Base-by-base conservation (phyloP, 768 basidiomycete genomes). In the Scleroderma citrinum region DNA sequence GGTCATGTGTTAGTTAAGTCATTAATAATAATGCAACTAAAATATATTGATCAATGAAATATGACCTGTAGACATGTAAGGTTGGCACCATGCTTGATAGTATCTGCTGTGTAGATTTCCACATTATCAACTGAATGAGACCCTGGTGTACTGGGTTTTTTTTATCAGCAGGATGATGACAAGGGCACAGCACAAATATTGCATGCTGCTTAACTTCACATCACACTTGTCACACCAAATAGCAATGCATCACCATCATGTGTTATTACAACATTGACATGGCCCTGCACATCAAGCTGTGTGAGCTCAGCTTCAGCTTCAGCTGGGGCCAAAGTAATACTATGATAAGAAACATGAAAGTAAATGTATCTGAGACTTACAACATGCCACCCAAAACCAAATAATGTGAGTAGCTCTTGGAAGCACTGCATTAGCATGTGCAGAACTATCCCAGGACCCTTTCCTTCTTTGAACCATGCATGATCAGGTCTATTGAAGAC, bases 401-500 rank as follows among this genome's bases (percentile, higher is more conserved):
- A 78, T 0, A 62, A 65, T n/a, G 68, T 56, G 8, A 75, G 52
- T 14, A 78, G 50, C 35, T 63, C 53, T 44, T 61, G 43, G 35
- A 69, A 55, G 11, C 52, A 60, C 13, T 41, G 21, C 2, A 51
- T 53, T 13, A 69, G 39, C n/a, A n/a, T n/a, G n/a, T n/a, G n/a
- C n/a, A n/a, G n/a, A n/a, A n/a, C n/a, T n/a, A 59, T 58, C 64
- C 43, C 63, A 53, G 55, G 71, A 54, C 58, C 62, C 48, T 67
- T 69, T 36, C 68, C 65, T 5, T 74, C 64, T 59, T 78, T 79
- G 32, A 64, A 51, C 4, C 48, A 37, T 5, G 79, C 76, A 31
- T 75, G 66, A 17, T 63, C 44, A 0, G 69, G 66, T 0, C 78
- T 77, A 60, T 81, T 73, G 51, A 80, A 79, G 0, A 80, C 73